Percentiles rank a stretch among this genome's conserved stretches.
These are phyloP conservation scores for Phlebiopsis flavidoalba DNA, from an alignment of 768 basidiomycete genomes.

Conservation along the genomic window DNA sequence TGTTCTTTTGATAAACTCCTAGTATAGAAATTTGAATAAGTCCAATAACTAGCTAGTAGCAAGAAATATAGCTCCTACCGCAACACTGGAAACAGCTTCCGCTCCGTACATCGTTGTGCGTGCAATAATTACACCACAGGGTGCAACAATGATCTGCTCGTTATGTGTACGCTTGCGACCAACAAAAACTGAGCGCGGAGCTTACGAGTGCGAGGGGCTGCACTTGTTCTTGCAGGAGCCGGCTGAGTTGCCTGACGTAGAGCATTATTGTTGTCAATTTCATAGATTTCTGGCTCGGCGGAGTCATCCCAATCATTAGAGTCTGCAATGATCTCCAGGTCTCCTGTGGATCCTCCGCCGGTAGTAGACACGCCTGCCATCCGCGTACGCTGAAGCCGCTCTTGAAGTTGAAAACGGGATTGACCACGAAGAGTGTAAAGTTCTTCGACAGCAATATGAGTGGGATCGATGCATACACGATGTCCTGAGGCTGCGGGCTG, in stretches of 20 bases:
- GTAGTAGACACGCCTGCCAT: not conserved
- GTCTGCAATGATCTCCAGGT: no score
- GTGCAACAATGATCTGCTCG: constrained; percentile 21
- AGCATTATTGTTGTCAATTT: no score
- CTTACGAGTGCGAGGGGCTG: not conserved
- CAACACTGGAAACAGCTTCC: constrained; percentile 14
- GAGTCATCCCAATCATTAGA: no score
- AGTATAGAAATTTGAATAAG: constrained; percentile 5
- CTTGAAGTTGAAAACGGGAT: constrained; percentile 5
- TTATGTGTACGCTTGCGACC: constrained; percentile 22
- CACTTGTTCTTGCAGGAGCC: no score
- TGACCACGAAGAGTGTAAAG: not conserved
- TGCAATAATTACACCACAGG: constrained; percentile 12
- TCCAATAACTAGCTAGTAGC: constrained; percentile 6
- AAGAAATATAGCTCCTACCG: constrained; percentile 2
- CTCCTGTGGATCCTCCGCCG: no score
- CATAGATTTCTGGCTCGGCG: no score
- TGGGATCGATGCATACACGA: not conserved
- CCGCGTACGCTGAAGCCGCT: not conserved
- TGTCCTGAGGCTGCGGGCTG: not conserved
- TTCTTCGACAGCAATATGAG: not conserved
- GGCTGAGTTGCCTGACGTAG: no score
- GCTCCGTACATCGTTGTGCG: constrained; percentile 19
- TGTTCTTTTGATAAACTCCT: constrained; percentile 7
- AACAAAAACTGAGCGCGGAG: constrained; percentile 10